These are phyloP conservation scores for Calendula officinalis DNA, from an alignment of 129 eudicot genomes.

Conservation along the genomic window DNA sequence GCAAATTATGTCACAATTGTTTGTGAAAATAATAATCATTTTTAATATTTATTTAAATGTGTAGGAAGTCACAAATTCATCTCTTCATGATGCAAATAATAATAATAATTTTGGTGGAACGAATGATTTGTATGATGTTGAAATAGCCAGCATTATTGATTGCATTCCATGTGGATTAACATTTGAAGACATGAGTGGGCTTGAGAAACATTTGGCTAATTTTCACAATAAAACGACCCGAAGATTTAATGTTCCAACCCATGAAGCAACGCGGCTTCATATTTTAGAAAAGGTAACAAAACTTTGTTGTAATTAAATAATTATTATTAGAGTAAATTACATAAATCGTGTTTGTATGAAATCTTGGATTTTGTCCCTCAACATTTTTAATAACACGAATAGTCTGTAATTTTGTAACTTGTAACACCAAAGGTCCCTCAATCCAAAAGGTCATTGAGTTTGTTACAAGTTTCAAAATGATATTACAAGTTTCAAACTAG, in stretches of 20 bases:
- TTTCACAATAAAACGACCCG: constrained; percentile 35
- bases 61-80: constrained; percentile 18
- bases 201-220: constrained; percentile 33
- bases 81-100: constrained; percentile 23
- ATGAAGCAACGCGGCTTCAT: background rate
- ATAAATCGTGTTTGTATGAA: too few species aligned
- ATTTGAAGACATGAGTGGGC: constrained; percentile 21
- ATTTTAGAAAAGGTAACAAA: constrained; percentile 5
- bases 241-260: constrained; percentile 21
- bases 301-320: background rate
- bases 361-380: too few species aligned
- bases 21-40: constrained; percentile 8
- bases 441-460: too few species aligned
- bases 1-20: constrained; percentile 13
- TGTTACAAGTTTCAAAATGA: too few species aligned
- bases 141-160: constrained; percentile 22
- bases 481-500: too few species aligned
- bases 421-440: background rate
- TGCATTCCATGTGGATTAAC: constrained; percentile 26
- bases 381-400: too few species aligned
- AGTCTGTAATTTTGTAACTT: background rate
- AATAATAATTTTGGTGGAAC: constrained; percentile 16
- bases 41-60: constrained; percentile 8
- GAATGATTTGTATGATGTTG: constrained; percentile 26
- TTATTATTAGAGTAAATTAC: background rate